Base-by-base conservation (phyloP, 2,329 filamentous ascomycete species). In the Monosporascus ibericus region DNA sequence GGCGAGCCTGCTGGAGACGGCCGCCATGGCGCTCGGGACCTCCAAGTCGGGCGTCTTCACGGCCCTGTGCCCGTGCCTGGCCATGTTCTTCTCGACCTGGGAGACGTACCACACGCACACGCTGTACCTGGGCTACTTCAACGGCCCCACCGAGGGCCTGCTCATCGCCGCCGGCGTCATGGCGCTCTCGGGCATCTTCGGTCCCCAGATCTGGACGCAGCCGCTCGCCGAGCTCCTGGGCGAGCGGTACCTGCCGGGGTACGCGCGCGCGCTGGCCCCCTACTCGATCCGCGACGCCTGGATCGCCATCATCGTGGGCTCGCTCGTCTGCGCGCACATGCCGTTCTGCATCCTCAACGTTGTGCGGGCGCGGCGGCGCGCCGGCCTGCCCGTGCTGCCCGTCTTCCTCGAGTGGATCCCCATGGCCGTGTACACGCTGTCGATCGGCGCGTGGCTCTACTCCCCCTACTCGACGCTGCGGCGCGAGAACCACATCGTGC, bases 31-130 rank as follows among this genome's bases (percentile, higher is more conserved):
- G 25, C 80, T 96, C 49, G 94, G 94, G 40, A 84, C 88, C 4
- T 90, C 88, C 18, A 86, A 85, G 58, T 84, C 90, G 20, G 94
- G 94, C 59, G 87, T 94, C 52, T 95, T 96, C 68, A 97, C 94
- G 1, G 91, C 92, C 2, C 76, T 99, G 44, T 85, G 92, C 55
- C 94, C 94, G 1, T 95, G 91, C 62, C 75, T 99, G 44, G 90
- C 94, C 55, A 99, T 99, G 94, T 99, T 96, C 78, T 96, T 99
- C 74, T 96, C 92, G 3, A 99, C 94, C 2, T 99, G 94, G 94
- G 94, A 99, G 74, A 99, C 94, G 1, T 99, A 96, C 70, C 94
- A 99, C 72, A 96, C 94, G 5, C 94, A 99, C 70, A 97, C 94
- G 0, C 77, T 99, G 6, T 99, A 96, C 70, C 84, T 99, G 14